Conservation (phyloP, 2,329 filamentous ascomycete species). For the Aspergillus flavus region DNA sequence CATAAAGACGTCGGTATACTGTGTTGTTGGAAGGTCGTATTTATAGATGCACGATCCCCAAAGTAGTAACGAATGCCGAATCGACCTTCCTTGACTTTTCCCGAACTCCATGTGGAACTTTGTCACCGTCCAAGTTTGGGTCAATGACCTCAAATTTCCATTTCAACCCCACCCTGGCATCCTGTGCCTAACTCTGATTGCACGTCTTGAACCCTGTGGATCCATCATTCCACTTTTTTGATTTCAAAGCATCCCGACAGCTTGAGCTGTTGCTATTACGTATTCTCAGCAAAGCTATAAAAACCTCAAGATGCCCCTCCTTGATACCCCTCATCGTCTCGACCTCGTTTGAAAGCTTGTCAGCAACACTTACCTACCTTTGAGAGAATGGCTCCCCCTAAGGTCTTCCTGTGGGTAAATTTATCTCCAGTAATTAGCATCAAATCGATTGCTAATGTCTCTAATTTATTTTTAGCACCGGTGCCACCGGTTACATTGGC, state of each 20-base stretch:
- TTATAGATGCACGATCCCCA: not conserved
- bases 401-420: constrained; percentile 37
- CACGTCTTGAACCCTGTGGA: constrained; percentile 5
- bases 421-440: constrained; percentile 10
- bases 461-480: constrained; percentile 42
- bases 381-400: constrained; percentile 29
- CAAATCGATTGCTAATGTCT: not conserved
- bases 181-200: constrained; percentile 16
- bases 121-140: not conserved
- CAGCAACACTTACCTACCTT: not conserved
- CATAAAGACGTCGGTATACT: too few relatives aligned
- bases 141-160: not conserved
- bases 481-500: constrained; percentile 57
- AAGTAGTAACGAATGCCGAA: not conserved
- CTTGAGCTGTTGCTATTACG: not conserved
- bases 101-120: not conserved
- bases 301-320: not conserved
- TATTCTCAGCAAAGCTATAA: not conserved
- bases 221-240: constrained; percentile 15
- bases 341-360: not conserved
- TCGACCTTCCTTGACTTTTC: not conserved
- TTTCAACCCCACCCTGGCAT: constrained; percentile 5
- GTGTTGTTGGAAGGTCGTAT: not conserved
- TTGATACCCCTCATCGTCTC: not conserved
- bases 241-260: constrained; percentile 29